phyloP scores from a whole-genome alignment of 805 yeast genomes.

The Yarrowia sp. region DNA sequence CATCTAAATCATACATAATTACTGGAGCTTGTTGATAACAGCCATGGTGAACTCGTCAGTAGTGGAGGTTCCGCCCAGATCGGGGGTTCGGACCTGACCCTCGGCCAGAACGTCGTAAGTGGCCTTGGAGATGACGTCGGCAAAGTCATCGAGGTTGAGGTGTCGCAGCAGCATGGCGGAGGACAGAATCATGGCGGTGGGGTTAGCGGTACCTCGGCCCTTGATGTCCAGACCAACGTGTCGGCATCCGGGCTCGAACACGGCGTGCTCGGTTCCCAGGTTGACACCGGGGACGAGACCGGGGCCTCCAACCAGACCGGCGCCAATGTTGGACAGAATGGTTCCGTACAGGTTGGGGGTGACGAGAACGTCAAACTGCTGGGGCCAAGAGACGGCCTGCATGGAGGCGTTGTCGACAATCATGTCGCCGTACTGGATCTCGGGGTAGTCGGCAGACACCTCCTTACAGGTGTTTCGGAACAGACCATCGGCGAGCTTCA shows the following conservation, averaged over 20 bases:
- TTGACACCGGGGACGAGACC: constrained; percentile 98
- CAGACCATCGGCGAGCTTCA: constrained; percentile 98
- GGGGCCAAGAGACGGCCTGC: constrained; percentile 98
- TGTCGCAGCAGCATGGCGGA: constrained; percentile 92
- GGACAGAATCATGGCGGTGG: constrained; percentile 94
- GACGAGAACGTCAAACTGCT: constrained; percentile 96
- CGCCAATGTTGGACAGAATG: constrained; percentile 95
- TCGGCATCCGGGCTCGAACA: constrained; percentile 99
- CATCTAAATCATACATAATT: constrained; percentile 30
- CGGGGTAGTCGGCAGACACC: constrained; percentile 81
- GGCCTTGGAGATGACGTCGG: constrained; percentile 84
- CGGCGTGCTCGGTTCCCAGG: constrained; percentile 96
- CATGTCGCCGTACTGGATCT: constrained; percentile 80
- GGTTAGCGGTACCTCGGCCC: constrained; percentile 95
- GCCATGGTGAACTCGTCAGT: constrained; percentile 96
- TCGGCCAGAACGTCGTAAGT: constrained; percentile 87
- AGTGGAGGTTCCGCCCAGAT: constrained; percentile 85
- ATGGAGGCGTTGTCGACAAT: constrained; percentile 98
- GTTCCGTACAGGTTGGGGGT: constrained; percentile 98
- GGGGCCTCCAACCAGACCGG: constrained; percentile 96
- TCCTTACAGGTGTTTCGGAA: constrained; percentile 91
- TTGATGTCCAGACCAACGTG: constrained; percentile 96
- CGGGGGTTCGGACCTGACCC: constrained; percentile 80
- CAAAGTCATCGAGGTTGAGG: constrained; percentile 79
- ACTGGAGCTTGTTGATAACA: constrained; percentile 65